Evolutionary conservation across 148 eudicot genomes (phyloP), one percentile per base, ranked within the genome.

Genomic region (Dysphania ambrosioides): DNA sequence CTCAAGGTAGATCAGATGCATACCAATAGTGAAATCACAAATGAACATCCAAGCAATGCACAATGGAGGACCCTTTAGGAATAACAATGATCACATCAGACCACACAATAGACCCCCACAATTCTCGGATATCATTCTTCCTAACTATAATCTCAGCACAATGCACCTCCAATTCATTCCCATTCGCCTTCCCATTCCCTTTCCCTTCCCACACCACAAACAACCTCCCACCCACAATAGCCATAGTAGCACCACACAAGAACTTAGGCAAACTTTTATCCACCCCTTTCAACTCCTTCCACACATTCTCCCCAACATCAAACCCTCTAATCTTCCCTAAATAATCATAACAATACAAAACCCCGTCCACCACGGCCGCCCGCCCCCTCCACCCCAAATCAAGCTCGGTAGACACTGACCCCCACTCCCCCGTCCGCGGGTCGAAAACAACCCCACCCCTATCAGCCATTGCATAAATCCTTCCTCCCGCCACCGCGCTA

Each of bases 351-450:
- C 91, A 91, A 85, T 89, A 93, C 90, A 93, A 58, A 70, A 93
- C 85, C 26, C 85, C 91, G 19, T 76, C 93, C 68, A 93, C 90
- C 30, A 89, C 95, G 8, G 90, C 89, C 0, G 88, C 95, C 75
- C 98, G 74, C n/a, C 97, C 98, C 66, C 97, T 79, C 98, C 98
- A 91, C 80, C 93, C 98, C 79, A 88, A 64, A 80, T 93, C 97
- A n/a, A 93, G 81, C 90, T 85, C 81, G 55, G 67, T 86, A 0
- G 91, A 78, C 77, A 94, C 97, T 23, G 35, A 58, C 0, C 84
- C 85, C 98, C 98, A 92, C 81, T 86, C 87, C 68, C 82, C 87
- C 1, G 15, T 8, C 66, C 55, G 75, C 6, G 78, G 87, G 21
- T 91, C 87, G 27, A 82, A 92, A 56, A 90, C 91, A 49, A 91